Percentiles rank a stretch among this genome's conserved stretches.
These are phyloP conservation scores for Maudiozyma turicensis DNA, from an alignment of 805 yeast species.

Conservation along the genomic window DNA sequence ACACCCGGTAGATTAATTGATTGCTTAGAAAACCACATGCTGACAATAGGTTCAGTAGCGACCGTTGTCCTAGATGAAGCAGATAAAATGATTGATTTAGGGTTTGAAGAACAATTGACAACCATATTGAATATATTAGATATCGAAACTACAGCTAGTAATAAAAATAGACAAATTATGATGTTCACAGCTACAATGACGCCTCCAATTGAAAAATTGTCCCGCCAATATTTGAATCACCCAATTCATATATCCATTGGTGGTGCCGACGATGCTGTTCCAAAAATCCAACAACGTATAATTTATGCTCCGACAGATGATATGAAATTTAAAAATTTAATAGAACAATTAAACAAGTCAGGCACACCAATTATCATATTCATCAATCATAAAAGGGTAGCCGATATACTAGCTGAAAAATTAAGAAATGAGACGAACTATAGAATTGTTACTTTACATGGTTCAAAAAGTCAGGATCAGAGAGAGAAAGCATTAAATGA, in stretches of 20 bases:
- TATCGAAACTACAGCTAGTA: constrained; percentile 28
- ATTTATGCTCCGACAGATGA: constrained; percentile 40
- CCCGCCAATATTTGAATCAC: constrained; percentile 47
- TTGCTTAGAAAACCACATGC: constrained; percentile 56
- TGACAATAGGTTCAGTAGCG: constrained; percentile 50
- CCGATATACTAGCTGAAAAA: constrained; percentile 54
- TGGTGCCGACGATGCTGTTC: constrained; percentile 48
- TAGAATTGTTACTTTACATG: constrained; percentile 62
- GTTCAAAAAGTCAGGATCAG: constrained; percentile 74
- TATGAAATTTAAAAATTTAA: constrained; percentile 33
- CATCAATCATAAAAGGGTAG: constrained; percentile 65
- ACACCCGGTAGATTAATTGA: constrained; percentile 92
- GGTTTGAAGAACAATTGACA: constrained; percentile 74
- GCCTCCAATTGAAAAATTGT: constrained; percentile 54
- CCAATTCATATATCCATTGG: constrained; percentile 67
- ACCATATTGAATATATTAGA: constrained; percentile 38
- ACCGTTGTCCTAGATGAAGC: constrained; percentile 86
- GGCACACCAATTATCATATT: constrained; percentile 66
- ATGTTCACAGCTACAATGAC: constrained; percentile 97
- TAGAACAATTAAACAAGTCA: constrained; percentile 17
- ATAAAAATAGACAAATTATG: constrained; percentile 45
- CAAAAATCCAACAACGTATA: constrained; percentile 54
- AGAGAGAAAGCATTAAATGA: constrained; percentile 68
- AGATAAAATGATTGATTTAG: constrained; percentile 91
- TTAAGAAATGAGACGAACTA: constrained; percentile 37